Evolutionary conservation across 2,329 filamentous ascomycete species (phyloP).

Genomic region (Penicillium sp.): DNA sequence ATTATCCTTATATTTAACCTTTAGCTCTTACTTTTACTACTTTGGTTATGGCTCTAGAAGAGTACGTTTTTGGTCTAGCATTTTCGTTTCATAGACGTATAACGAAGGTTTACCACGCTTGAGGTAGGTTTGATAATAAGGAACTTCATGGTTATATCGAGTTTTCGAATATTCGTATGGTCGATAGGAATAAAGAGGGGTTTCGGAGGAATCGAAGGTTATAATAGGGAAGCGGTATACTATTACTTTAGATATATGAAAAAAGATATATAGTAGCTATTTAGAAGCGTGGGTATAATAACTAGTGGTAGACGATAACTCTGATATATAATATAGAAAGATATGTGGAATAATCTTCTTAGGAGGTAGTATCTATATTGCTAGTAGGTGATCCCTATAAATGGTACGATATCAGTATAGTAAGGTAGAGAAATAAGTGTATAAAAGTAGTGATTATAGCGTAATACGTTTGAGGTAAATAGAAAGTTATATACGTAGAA

Average conservation of each 20-base stretch:
- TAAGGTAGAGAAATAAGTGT: background rate
- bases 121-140: background rate
- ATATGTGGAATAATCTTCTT: background rate
- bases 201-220: background rate
- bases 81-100: background rate
- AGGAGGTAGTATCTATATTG: background rate
- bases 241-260: background rate
- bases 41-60: background rate
- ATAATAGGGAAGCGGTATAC: background rate
- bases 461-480: background rate
- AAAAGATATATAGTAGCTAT: background rate
- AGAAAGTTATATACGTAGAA: background rate
- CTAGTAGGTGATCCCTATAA: background rate
- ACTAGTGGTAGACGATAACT: background rate
- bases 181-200: background rate
- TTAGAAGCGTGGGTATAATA: background rate
- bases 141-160: background rate
- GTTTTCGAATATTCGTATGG: background rate
- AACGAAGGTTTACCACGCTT: background rate
- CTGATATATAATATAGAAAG: background rate
- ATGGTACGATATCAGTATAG: background rate
- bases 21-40: background rate
- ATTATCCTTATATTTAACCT: background rate
- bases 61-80: background rate
- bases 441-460: background rate